Evolutionary conservation across 2,329 filamentous ascomycete species (phyloP).

Genomic region (Akanthomyces lecanii): DNA sequence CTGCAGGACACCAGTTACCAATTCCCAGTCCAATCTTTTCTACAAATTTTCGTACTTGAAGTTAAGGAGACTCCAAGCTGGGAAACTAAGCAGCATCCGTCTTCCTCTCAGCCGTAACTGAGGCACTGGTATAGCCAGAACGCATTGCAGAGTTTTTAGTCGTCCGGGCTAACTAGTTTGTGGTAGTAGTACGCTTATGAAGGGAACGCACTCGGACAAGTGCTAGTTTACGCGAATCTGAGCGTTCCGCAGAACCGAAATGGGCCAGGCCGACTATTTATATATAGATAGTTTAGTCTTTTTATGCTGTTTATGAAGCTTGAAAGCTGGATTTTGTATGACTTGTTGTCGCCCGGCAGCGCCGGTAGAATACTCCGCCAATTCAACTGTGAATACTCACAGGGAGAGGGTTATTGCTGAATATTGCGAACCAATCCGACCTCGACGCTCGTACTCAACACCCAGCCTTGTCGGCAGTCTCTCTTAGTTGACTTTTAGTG

Average conservation of each 20-base stretch:
- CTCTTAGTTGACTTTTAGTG: background rate
- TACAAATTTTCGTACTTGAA: constrained; percentile 2
- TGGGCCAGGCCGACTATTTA: background rate
- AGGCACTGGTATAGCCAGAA: too few relatives aligned
- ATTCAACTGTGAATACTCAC: background rate
- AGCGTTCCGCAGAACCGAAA: too few relatives aligned
- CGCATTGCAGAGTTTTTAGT: too few relatives aligned
- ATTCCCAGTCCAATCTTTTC: background rate
- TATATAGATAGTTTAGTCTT: background rate
- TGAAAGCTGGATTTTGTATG: background rate
- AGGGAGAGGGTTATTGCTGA: background rate
- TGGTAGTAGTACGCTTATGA: too few relatives aligned
- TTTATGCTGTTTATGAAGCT: background rate
- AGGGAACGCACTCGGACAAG: too few relatives aligned
- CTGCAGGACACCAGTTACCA: background rate
- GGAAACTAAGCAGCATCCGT: background rate
- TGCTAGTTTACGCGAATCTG: too few relatives aligned
- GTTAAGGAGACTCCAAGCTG: background rate
- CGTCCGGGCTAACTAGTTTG: too few relatives aligned
- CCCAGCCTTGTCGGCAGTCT: background rate
- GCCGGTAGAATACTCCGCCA: background rate
- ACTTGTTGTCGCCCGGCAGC: background rate
- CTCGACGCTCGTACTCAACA: background rate
- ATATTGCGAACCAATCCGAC: background rate
- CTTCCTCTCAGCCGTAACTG: too few relatives aligned